A percentile compares a stretch with the other conserved stretches of the same genome.
phyloP scores from a whole-genome alignment of 2,329 filamentous ascomycete species.

The Ophiostoma tasmaniense region DNA sequence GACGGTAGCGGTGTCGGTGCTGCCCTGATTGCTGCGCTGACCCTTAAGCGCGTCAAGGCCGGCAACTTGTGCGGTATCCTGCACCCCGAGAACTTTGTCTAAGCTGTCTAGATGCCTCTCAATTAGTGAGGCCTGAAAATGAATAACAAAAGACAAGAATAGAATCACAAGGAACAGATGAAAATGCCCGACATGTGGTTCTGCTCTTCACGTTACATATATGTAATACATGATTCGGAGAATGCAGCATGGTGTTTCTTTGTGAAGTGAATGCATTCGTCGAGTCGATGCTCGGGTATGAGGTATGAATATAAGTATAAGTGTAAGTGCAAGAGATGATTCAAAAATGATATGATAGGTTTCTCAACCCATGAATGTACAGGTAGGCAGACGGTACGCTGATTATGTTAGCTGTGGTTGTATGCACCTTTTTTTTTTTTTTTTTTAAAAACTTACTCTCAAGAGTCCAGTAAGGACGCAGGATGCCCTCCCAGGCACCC shows the following conservation, averaged over 20 bases:
- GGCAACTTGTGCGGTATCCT: slow-evolving; percentile 57
- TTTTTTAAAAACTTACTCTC: slow-evolving; percentile 54
- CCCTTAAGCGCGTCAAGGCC: slow-evolving; percentile 53
- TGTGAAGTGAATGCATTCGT: background rate
- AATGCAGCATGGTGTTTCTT: background rate
- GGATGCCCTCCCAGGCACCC: slow-evolving; percentile 81
- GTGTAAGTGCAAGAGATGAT: background rate
- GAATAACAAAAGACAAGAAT: background rate
- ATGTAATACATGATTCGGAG: background rate
- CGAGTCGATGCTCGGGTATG: slow-evolving; percentile 2
- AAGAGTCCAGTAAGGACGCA: slow-evolving; percentile 82
- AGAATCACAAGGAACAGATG: background rate
- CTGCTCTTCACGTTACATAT: background rate
- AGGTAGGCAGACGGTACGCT: slow-evolving; percentile 66
- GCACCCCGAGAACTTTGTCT: slow-evolving; percentile 55
- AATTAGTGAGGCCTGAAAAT: background rate
- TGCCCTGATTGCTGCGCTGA: slow-evolving; percentile 76
- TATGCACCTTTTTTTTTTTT: too few species aligned
- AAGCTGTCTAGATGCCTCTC: slow-evolving; percentile 13
- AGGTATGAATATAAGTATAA: background rate
- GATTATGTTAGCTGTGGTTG: slow-evolving; percentile 18
- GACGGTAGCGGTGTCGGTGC: slow-evolving; percentile 97
- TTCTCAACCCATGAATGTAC: slow-evolving; percentile 59
- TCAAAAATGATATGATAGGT: background rate
- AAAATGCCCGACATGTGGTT: background rate